Base-by-base conservation (phyloP, 2,329 filamentous ascomycete species). In the Phoma sp. region DNA sequence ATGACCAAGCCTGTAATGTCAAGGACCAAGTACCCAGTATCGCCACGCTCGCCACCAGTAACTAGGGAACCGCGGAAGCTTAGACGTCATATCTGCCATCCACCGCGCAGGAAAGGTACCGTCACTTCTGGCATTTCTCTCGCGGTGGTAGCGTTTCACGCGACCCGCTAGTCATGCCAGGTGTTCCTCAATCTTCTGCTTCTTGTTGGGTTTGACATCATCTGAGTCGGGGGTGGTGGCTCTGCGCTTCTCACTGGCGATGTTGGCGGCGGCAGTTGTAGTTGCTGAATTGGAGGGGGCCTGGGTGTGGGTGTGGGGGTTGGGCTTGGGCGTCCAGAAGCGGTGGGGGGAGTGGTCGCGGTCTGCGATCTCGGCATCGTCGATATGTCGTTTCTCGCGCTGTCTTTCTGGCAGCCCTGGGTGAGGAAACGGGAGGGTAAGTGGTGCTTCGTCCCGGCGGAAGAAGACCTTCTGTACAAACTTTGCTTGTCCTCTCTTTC, bases 401-500 rank as follows among this genome's bases (percentile, higher is more conserved):
- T 71, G 53, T 32, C 62, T 44, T 5, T 59, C 62, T 0, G 58
- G 45, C 21, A 71, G 33, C 3, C 37, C 41, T 0, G 56, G 32
- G 21, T 55, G 32, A 1, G 31, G 24, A 2, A 45, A 12, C 0
- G 24, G 7, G 2, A 73, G 51, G 2, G 55, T 5, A 1, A 75
- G 47, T 9, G 64, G 62, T 24, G 53, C 44, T 0, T 51, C 22
- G 44, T 74, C 65, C 25, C 65, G 55, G 21, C 73, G 61, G 56
- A 73, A 75, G 52, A 75, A 73, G 3, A 74, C 69, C 9, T 67
- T 60, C 43, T 74, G 70, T 2, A 72, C 68, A 47, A 74, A 75
- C 29, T 67, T 70, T 0, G 59, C 58, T 1, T 65, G 57, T 3
- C 55, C 59, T 13, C 61, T 61, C 39, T 62, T 69, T 10, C 63